phyloP scores from a whole-genome alignment of 1,284 basidiomycete species.

The Sparassis latifolia region DNA sequence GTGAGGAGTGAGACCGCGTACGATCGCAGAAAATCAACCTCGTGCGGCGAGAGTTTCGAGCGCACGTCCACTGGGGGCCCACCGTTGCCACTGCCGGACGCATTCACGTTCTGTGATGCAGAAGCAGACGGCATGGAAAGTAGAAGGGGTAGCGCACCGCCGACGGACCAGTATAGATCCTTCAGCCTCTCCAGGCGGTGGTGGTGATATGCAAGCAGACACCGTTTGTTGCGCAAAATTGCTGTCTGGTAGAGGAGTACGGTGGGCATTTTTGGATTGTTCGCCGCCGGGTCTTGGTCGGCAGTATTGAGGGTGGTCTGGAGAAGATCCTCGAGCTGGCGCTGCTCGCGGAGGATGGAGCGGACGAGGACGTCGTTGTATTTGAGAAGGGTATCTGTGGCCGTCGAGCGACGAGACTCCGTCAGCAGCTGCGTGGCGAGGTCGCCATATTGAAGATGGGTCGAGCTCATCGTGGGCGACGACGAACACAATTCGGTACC shows the following conservation, averaged over 20 bases:
- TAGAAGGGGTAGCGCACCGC: conserved; percentile 85
- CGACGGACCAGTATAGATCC: conserved; percentile 86
- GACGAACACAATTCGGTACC: too few species aligned
- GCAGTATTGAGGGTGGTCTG: conserved; percentile 35
- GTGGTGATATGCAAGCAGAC: conserved; percentile 86
- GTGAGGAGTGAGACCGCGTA: conserved; percentile 81
- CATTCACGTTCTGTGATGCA: not conserved
- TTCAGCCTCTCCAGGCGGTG: conserved; percentile 79
- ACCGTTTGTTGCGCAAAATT: conserved; percentile 88
- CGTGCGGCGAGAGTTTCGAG: conserved; percentile 78
- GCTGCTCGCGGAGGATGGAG: conserved; percentile 84
- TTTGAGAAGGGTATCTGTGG: too few species aligned
- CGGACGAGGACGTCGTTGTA: conserved; percentile 57
- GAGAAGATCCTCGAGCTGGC: conserved; percentile 72
- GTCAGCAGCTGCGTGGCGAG: conserved; percentile 83
- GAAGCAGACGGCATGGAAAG: conserved; percentile 46
- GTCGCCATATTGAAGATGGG: conserved; percentile 55
- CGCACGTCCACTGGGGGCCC: conserved; percentile 49
- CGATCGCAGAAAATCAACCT: conserved; percentile 83
- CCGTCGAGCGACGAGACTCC: conserved; percentile 74
- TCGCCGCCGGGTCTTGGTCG: conserved; percentile 27
- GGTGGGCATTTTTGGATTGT: conserved; percentile 46
- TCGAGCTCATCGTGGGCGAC: conserved; percentile 21
- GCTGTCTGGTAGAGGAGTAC: conserved; percentile 85
- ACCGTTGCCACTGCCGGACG: conserved; percentile 1